These are phyloP conservation scores for Litchi chinensis DNA, from an alignment of 345 rosid species.

Conservation along the genomic window DNA sequence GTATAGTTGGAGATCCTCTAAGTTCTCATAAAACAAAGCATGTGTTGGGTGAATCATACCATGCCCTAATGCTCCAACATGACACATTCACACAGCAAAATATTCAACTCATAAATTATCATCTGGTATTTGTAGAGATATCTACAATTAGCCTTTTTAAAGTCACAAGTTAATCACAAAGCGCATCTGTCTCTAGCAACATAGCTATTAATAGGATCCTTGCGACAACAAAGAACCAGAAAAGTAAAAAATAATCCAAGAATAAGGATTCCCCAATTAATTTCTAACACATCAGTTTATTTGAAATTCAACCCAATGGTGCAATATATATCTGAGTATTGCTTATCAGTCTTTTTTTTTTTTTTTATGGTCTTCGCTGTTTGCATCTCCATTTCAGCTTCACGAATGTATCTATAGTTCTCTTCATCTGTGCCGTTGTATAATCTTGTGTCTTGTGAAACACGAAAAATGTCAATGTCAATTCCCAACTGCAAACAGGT, in stretches of 20 bases:
- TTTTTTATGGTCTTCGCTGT: background rate
- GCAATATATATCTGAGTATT: background rate
- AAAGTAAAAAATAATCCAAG: background rate
- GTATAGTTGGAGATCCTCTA: too few relatives aligned
- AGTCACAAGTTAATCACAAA: background rate
- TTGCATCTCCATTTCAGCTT: background rate
- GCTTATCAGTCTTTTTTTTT: background rate
- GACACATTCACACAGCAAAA: background rate
- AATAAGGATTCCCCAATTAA: background rate
- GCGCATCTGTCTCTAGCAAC: background rate
- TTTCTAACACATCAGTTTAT: background rate
- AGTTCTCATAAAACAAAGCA: too few relatives aligned
- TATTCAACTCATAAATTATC: background rate
- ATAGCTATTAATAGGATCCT: background rate
- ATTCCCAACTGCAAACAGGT: background rate
- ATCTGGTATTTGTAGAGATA: background rate
- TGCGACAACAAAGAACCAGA: background rate
- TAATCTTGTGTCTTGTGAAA: conserved; percentile 1
- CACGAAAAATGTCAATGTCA: background rate
- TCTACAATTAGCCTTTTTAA: background rate
- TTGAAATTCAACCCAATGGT: background rate
- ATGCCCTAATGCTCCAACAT: background rate
- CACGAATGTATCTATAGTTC: background rate
- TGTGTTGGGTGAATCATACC: background rate
- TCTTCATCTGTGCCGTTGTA: background rate